phyloP scores from a whole-genome alignment of 2,329 filamentous ascomycete species.

The Geosmithia flava region DNA sequence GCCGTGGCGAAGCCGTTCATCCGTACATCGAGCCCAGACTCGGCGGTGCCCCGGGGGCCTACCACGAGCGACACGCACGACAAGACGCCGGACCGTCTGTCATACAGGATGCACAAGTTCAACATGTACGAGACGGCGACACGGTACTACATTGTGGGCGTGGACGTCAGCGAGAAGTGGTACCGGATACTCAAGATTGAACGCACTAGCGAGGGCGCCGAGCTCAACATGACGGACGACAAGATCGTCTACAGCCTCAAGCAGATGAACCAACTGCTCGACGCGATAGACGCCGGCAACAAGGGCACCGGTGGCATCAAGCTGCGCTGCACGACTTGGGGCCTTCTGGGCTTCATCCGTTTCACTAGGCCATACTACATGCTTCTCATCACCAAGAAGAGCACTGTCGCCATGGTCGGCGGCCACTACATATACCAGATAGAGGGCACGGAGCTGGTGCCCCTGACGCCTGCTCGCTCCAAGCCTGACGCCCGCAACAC shows the following conservation, averaged over 20 bases:
- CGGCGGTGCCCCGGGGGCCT: slow-evolving; percentile 7
- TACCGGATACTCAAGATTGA: slow-evolving; percentile 95
- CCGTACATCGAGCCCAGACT: slow-evolving; percentile 40
- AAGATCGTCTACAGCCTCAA: slow-evolving; percentile 87
- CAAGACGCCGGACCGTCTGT: slow-evolving; percentile 20
- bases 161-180: slow-evolving; percentile 76
- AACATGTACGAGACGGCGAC: slow-evolving; percentile 94
- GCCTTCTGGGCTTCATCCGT: slow-evolving; percentile 83
- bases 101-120: slow-evolving; percentile 82
- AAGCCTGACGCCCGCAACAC: slow-evolving; percentile 69
- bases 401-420: slow-evolving; percentile 89
- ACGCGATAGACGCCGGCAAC: slow-evolving; percentile 92
- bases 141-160: slow-evolving; percentile 87
- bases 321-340: slow-evolving; percentile 84
- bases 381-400: slow-evolving; percentile 91
- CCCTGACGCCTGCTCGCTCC: slow-evolving; percentile 65
- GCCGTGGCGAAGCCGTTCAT: slow-evolving; percentile 45
- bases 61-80: slow-evolving; percentile 11
- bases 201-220: slow-evolving; percentile 63
- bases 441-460: slow-evolving; percentile 84
- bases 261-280: slow-evolving; percentile 87
- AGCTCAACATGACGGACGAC: slow-evolving; percentile 81
- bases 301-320: slow-evolving; percentile 81
- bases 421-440: slow-evolving; percentile 95
- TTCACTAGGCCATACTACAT: slow-evolving; percentile 97